Evolutionary conservation across 2,329 filamentous ascomycete species (phyloP), one percentile per base, ranked within the genome.

Genomic region (Fusarium liriodendri): DNA sequence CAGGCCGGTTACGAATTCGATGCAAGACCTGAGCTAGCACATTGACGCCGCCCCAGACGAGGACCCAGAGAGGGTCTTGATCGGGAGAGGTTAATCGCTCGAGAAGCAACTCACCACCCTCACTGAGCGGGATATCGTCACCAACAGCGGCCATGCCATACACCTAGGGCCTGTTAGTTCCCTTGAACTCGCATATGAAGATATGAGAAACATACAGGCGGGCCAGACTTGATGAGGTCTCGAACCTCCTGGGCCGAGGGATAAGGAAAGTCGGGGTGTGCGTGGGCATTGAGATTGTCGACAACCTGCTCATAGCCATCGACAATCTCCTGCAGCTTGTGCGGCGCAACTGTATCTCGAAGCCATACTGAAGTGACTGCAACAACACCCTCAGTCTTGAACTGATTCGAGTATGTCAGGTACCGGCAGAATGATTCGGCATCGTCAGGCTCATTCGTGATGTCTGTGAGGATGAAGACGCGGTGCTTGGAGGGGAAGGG

Each of bases 41-140:
- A 62, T 88, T 89, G 18, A 85, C 83, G 20, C 88, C 88, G 16
- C 87, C 87, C 88, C 87, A 89, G 72, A 82, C 82, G 2, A 88
- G 82, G 6, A 89, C 79, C 86, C 87, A 89, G 3, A 89, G 82
- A 1, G 86, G 86, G 0, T 87, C 70, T 14, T 61, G 62, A 1
- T 67, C 64, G 6, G 67, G 22, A 4, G 74, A 58, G 11, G 64
- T 66, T 11, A 82, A 25, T 3, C 77, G 69, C 42, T 80, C 63
- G 2, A 82, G 80, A 2, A 89, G 83, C 1, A 87, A 79, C 61
- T 86, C 74, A 5, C 79, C 83, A 14, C 87, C 87, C 25, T 81
- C 77, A 33, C 79, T 81, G 1, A 81, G 52, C 0, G 71, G 76
- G 18, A 69, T 60, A 13, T 66, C 47, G 6, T 71, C 62, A 32